A percentile compares a stretch with the other conserved stretches of the same genome.
phyloP scores from a whole-genome alignment of 1,139 yeast species.

The Tardiomyces depauwii region DNA sequence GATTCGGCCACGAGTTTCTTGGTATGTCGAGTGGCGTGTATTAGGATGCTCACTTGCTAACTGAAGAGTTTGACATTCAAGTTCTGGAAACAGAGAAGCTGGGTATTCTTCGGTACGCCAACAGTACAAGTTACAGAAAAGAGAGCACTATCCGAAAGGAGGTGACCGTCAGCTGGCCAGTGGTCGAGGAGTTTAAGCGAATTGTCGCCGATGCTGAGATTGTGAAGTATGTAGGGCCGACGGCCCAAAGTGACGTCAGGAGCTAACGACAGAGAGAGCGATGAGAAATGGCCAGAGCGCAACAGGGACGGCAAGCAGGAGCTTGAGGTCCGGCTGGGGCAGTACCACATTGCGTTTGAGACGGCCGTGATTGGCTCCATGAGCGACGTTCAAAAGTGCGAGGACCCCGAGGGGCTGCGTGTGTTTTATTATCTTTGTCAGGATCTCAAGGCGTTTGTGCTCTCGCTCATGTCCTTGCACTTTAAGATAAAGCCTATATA shows the following conservation, averaged over 20 bases:
- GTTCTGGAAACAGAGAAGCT: conserved; percentile 23
- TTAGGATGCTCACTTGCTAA: no score
- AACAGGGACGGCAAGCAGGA: conserved; percentile 35
- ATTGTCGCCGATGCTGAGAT: conserved; percentile 32
- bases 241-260: conserved; percentile 10
- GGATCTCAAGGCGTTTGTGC: conserved; percentile 34
- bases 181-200: conserved; percentile 26
- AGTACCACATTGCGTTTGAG: conserved; percentile 28
- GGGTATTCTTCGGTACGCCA: conserved; percentile 33
- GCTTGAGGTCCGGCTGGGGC: conserved; percentile 32
- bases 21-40: no score
- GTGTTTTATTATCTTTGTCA: conserved; percentile 35
- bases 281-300: conserved; percentile 32
- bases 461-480: conserved; percentile 33
- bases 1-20: conserved; percentile 36
- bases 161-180: conserved; percentile 27
- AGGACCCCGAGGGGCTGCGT: conserved; percentile 34
- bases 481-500: conserved; percentile 21
- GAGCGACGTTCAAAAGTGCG: conserved; percentile 29
- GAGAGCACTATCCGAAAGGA: conserved; percentile 34
- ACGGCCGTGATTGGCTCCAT: conserved; percentile 33
- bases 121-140: conserved; percentile 35
- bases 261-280: conserved; percentile 24
- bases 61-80: conserved; percentile 30
- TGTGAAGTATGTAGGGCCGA: conserved; percentile 14